Percentiles rank a stretch among this genome's conserved stretches.
Evolutionary conservation across 2,329 filamentous ascomycete species (phyloP).

Genomic region (Fusarium ramigenum): DNA sequence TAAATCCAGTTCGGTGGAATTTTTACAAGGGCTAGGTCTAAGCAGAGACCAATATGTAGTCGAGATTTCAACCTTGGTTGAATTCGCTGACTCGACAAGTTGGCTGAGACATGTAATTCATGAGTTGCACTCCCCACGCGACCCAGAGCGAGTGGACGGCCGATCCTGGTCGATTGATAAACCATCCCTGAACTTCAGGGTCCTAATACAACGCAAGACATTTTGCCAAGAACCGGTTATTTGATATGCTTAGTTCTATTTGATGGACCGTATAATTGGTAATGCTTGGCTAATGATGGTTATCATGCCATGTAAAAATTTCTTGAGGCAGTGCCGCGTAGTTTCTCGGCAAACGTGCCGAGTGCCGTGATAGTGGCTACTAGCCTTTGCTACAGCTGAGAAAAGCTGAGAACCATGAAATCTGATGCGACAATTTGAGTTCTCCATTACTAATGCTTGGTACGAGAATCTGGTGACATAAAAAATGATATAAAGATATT

Average conservation of each 20-base stretch:
- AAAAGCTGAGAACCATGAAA: background rate
- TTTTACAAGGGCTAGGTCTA: too few species aligned
- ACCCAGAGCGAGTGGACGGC: background rate
- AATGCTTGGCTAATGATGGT: background rate
- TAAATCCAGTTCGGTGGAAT: background rate
- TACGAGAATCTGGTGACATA: background rate
- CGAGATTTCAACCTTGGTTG: background rate
- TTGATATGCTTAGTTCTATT: background rate
- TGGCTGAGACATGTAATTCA: too few species aligned
- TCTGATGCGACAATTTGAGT: too few species aligned
- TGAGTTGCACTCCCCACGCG: background rate
- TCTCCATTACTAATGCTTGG: fast-evolving
- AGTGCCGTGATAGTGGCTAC: background rate
- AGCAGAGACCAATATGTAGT: background rate
- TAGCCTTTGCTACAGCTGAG: background rate
- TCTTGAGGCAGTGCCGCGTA: background rate
- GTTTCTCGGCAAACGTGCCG: background rate
- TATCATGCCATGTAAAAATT: background rate
- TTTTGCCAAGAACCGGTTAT: background rate
- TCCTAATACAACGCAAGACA: background rate
- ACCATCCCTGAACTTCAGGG: background rate
- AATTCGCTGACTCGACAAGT: background rate
- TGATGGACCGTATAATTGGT: background rate
- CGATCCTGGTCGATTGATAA: background rate
- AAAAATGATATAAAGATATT: background rate